Percentiles rank a stretch among this genome's conserved stretches.
These are phyloP conservation scores for Calonectria hongkongensis DNA, from an alignment of 2,329 filamentous ascomycete species.

Conservation along the genomic window DNA sequence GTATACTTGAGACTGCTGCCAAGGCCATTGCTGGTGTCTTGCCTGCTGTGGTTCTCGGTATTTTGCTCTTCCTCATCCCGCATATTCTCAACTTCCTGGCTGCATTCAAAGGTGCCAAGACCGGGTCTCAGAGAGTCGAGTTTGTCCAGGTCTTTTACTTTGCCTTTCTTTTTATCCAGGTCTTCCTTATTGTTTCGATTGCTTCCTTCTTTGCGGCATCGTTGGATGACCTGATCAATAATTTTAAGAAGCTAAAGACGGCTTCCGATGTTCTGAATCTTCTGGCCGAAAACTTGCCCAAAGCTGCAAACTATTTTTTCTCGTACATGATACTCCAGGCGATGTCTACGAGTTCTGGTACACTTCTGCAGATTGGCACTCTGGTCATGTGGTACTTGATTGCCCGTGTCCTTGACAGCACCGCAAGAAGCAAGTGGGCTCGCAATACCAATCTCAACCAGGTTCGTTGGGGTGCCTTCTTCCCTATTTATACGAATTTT, in stretches of 20 bases:
- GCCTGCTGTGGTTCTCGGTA: conserved; percentile 83
- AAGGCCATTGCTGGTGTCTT: conserved; percentile 87
- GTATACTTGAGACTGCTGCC: conserved; percentile 76
- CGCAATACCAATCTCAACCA: conserved; percentile 86
- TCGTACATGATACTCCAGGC: conserved; percentile 98
- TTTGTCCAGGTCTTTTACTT: conserved; percentile 97
- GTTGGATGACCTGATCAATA: conserved; percentile 77
- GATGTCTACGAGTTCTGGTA: conserved; percentile 91
- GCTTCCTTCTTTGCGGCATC: conserved; percentile 82
- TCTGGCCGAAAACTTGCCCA: conserved; percentile 87
- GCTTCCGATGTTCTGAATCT: conserved; percentile 81
- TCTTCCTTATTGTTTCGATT: conserved; percentile 94
- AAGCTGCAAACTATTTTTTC: conserved; percentile 97
- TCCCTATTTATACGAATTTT: conserved; percentile 97
- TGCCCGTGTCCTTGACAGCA: conserved; percentile 88
- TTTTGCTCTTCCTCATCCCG: conserved; percentile 88
- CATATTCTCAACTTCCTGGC: conserved; percentile 85
- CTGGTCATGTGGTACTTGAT: conserved; percentile 89
- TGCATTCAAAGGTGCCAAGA: conserved; percentile 85
- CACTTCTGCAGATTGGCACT: conserved; percentile 87
- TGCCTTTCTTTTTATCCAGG: conserved; percentile 92
- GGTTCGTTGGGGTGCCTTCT: conserved; percentile 94
- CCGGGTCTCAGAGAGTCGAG: conserved; percentile 84
- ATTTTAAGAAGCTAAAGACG: conserved; percentile 67
- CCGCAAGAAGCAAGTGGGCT: conserved; percentile 86